Evolutionary conservation across 352 stramenopile species (phyloP), one percentile per base, ranked within the genome.

Genomic region (Phytophthora vignae): DNA sequence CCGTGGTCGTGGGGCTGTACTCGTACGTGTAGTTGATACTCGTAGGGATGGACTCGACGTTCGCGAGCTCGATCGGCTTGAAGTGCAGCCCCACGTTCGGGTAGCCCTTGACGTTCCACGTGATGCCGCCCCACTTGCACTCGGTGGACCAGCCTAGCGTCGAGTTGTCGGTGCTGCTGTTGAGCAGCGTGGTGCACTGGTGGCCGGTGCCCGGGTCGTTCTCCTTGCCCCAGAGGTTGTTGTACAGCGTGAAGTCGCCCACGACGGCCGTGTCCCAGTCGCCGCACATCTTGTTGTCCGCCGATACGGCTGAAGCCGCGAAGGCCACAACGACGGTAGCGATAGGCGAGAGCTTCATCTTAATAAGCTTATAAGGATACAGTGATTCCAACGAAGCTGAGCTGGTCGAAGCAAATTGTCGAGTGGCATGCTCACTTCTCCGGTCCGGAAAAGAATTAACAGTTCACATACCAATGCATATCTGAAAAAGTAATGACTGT

Each of bases 211-310:
- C 69, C 3, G 64, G 54, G 56, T 72, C 70, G 22, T 76, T 69
- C 12, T 60, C 70, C 44, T 69, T 67, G 59, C 64, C 67, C 76
- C 76, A 83, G 5, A 80, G 64, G 48, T 83, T 80, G 58, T 79
- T 80, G 72, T 83, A 80, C 10, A 83, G 27, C 40, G 71, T 83
- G 69, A 76, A 83, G 49, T 77, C 75, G 55, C 68, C 72, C 6
- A 74, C 61, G 27, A 56, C 62, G 11, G 46, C 46, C 19, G 60
- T 74, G 44, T 74, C 76, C 72, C 73, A 83, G 38, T 83, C 72
- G 29, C 72, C 76, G 49, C 76, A 83, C 53, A 72, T 72, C 49
- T 64, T 38, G 31, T 74, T 67, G 25, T 29, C 25, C 25, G 74
- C 65, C 29, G 66, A 57, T 7, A 54, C 57, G 1, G 59, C 57